Evolutionary conservation across 805 yeast genomes (phyloP), one percentile per base, ranked within the genome.

Genomic region (Starmerella sp.): DNA sequence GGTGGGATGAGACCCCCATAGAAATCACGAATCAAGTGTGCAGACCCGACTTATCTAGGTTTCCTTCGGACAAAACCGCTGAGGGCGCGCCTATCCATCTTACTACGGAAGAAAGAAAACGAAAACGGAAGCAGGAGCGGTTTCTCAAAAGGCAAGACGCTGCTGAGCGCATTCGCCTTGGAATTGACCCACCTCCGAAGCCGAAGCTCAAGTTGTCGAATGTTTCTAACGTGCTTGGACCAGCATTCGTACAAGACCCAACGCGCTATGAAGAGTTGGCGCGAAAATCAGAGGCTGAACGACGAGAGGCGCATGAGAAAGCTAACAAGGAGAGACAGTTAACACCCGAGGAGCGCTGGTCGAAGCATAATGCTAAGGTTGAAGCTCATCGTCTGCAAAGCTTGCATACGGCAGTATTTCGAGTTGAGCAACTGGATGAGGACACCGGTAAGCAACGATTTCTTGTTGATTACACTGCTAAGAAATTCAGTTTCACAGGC

Each of bases 131-230:
- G 57, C 83, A 83, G 56, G 82, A 79, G 48, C 74, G 97, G 54
- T 77, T 81, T 46, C 75, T 75, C 42, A 73, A 69, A 57, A 79
- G 80, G 57, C 81, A 82, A 62, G 93, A 83, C 47, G 75, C 77
- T 55, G 95, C 87, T 65, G 91, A 87, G 61, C 73, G 84, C 47
- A 82, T 90, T 29, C 77, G 82, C 55, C 71, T 86, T 5, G 98
- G 98, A 0, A 69, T 90, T 17, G 86, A 84, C 48, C 84, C 95
- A 0, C 84, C 95, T 5, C 96, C 96, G 0, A 84, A 84, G 6
- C 95, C 96, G 3, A 93, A 91, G 67, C 84, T 93, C 30, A 86
- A 84, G 63, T 72, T 88, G 45, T 79, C 84, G 44, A 93, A 91
- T 66, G 75, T 93, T 68, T 86, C 88, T 89, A 84, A 77, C 62